Base-by-base conservation (phyloP, 495 filamentous ascomycete species). In the Aspergillus mulundensis region DNA sequence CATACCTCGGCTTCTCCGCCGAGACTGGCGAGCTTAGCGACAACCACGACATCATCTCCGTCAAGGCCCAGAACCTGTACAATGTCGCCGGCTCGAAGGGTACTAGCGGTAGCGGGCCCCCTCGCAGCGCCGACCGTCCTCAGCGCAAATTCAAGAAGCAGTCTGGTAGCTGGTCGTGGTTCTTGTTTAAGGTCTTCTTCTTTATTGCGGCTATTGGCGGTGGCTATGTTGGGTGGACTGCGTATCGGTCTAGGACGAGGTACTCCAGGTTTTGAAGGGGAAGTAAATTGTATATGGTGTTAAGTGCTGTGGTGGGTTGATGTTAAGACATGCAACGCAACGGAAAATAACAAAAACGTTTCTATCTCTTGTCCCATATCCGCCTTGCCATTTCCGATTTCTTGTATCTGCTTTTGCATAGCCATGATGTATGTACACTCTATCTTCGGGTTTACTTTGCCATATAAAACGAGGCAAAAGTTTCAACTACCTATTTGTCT, bases 21-120 rank as follows among this genome's bases (percentile, higher is more conserved):
- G 91, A 97, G 77, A 97, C 92, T 23, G 95, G 95, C 62, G 95
- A 99, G 74, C 81, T 99, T 61, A 89, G 83, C 69, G 95, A 99
- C 72, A 96, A 97, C 79, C 91, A 96, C 81, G 95, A 99, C 70
- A 95, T 99, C 70, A 87, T 97, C 70, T 87, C 81, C 52, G 82
- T 99, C 69, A 76, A 86, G 55, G 84, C 92, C 38, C 88, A 89
- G 79, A 97, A 97, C 68, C 79, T 97, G 24, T 97, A 99, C 72
- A 80, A 79, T 53, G 72, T 85, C 50, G 80, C 74, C 41, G 75
- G 68, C 58, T 63, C 72, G n/a, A 32, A 15, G 23, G 28, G 21
- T 11, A 32, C 7, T 24, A 18, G 21, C 21, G 42, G 28, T 8
- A 71, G 71, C 23, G 71, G 70, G 19, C 74, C 67, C 30, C 45